Evolutionary conservation across 2,329 filamentous ascomycete species (phyloP).

Genomic region (Aureobasidium subglaciale): DNA sequence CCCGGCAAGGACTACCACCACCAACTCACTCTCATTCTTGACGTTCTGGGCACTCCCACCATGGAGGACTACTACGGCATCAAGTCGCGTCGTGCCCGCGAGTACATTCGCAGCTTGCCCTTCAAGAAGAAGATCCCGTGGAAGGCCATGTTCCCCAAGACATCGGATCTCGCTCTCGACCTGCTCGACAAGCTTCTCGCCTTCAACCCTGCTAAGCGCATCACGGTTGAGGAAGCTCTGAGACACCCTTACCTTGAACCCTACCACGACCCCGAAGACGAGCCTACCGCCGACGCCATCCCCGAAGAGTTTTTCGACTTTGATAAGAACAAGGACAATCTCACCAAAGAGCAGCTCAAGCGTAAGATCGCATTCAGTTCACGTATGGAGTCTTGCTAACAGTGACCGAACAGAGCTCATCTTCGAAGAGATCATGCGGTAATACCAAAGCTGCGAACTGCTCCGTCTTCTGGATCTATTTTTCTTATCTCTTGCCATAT

Average conservation of each 20-base stretch:
- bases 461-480: not conserved
- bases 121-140: constrained; percentile 74
- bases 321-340: constrained; percentile 98
- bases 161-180: constrained; percentile 92
- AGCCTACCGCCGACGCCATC: constrained; percentile 92
- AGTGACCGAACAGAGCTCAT: constrained; percentile 57
- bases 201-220: constrained; percentile 98
- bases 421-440: constrained; percentile 91
- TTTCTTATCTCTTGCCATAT: constrained; percentile 13
- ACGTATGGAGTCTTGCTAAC: constrained; percentile 7
- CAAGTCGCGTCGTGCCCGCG: constrained; percentile 92
- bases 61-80: constrained; percentile 99
- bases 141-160: constrained; percentile 95
- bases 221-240: constrained; percentile 93
- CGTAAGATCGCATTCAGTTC: constrained; percentile 41
- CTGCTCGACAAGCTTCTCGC: constrained; percentile 91
- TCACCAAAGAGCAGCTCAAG: constrained; percentile 98
- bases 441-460: constrained; percentile 2
- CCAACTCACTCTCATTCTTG: constrained; percentile 91
- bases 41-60: constrained; percentile 93
- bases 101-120: constrained; percentile 83
- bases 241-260: constrained; percentile 98
- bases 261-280: constrained; percentile 97
- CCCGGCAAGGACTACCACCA: constrained; percentile 99
- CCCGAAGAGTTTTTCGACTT: constrained; percentile 99